These are phyloP conservation scores for Saturnispora ahearnii DNA, from an alignment of 805 yeast species.

Conservation along the genomic window DNA sequence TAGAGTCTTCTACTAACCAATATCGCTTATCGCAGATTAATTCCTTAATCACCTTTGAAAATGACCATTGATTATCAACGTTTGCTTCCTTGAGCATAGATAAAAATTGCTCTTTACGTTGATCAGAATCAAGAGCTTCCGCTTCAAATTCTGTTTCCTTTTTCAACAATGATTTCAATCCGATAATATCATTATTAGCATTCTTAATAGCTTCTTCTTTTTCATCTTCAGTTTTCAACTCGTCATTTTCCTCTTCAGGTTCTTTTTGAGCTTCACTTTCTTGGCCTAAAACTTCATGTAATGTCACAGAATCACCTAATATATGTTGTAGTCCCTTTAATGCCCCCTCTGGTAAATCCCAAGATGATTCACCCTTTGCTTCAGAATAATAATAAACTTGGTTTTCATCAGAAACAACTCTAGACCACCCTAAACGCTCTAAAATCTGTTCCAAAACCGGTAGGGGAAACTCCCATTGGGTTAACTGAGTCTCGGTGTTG, in stretches of 20 bases:
- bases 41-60: slow-evolving; percentile 50
- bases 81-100: slow-evolving; percentile 43
- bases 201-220: neutral
- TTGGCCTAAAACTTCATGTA: slow-evolving; percentile 4
- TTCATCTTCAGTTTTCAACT: neutral
- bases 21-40: slow-evolving; percentile 54
- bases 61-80: slow-evolving; percentile 72
- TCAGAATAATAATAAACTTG: slow-evolving; percentile 58
- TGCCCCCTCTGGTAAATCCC: slow-evolving; percentile 66
- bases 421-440: slow-evolving; percentile 37
- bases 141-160: slow-evolving; percentile 7
- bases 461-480: slow-evolving; percentile 77
- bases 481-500: slow-evolving; percentile 51
- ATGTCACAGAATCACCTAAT: slow-evolving; percentile 16
- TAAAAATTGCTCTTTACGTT: slow-evolving; percentile 34
- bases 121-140: neutral
- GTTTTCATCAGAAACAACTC: slow-evolving; percentile 42
- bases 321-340: neutral
- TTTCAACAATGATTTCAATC: slow-evolving; percentile 3
- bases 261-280: neutral
- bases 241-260: neutral
- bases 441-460: slow-evolving; percentile 37
- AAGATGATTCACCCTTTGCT: slow-evolving; percentile 56
- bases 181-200: neutral
- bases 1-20: slow-evolving; percentile 57